Evolutionary conservation across 768 basidiomycete species (phyloP), one percentile per base, ranked within the genome.

Genomic region (Tephrocybe sp.): DNA sequence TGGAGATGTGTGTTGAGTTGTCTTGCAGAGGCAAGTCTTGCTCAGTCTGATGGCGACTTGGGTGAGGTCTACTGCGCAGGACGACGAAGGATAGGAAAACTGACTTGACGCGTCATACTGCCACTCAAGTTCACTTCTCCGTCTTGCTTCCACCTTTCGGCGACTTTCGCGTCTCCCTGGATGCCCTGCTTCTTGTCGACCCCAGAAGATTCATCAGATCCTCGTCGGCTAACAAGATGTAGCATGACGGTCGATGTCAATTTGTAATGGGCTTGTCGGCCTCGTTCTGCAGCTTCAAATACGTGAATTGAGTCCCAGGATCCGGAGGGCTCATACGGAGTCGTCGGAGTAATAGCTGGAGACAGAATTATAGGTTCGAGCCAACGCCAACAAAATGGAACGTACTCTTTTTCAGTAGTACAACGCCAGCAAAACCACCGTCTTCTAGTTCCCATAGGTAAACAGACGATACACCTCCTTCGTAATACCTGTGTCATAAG

Each of bases 301-400:
- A 98, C 95, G 63, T 99, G 97, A 53, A 99, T 92, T 1, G 94
- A 95, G 64, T 99, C 94, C 97, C 97, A 99, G 46, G 91, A 86
- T 19, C 93, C 92, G 0, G 87, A 81, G 5, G 88, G 83, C 53
- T 85, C 86, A 47, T 74, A 72, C 10, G 71, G 61, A 6, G 75
- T 68, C 10, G 73, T 65, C 2, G 84, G 80, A 21, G 69, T 77
- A 75, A 91, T 79, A 4, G 75, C 88, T 91, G 53, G n/a, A 39
- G 13, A 50, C 21, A 38, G 41, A 36, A 38, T 30, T 91, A 53
- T 19, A 45, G n/a, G 19, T 57, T 40, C 53, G 39, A 34, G 15
- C n/a, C 3, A 29, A 21, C 23, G 16, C 27, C 31, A 44, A 22
- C 42, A 41, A 23, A 30, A 42, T 18, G 36, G 44, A 37, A 60